Evolutionary conservation across 2,329 filamentous ascomycete species (phyloP).

Genomic region (Boeremia exigua): DNA sequence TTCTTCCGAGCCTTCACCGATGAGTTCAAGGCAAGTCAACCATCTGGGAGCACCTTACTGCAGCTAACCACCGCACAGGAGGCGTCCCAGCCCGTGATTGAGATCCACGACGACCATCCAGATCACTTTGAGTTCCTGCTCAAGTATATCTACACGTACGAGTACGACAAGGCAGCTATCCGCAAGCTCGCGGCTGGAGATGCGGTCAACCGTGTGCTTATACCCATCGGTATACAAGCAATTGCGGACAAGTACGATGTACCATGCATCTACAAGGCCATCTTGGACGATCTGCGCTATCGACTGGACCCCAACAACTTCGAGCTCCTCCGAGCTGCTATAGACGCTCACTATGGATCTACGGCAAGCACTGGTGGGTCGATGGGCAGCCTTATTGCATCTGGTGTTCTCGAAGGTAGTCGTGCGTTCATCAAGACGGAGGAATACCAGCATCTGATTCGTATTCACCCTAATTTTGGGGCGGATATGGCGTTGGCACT

Average conservation of each 20-base stretch:
- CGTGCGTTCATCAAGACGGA: background rate
- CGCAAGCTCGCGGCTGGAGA: background rate
- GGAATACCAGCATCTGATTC: no score
- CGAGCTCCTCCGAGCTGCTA: background rate
- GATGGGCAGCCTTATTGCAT: background rate
- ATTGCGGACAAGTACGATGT: background rate
- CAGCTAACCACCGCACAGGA: no score
- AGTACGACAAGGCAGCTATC: slow-evolving; percentile 1
- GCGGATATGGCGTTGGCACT: background rate
- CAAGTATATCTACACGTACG: slow-evolving; percentile 19
- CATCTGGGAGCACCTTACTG: no score
- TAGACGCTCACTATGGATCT: background rate
- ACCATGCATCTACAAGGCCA: background rate
- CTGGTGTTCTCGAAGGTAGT: background rate
- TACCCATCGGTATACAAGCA: background rate
- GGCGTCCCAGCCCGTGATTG: no score
- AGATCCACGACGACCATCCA: background rate
- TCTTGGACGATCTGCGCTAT: background rate
- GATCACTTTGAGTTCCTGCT: slow-evolving; percentile 12
- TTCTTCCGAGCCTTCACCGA: background rate
- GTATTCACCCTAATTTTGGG: no score
- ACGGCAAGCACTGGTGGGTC: background rate
- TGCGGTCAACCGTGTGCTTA: background rate
- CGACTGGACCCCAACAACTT: background rate
- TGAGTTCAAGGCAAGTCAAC: background rate